Base-by-base conservation (phyloP, 2,329 filamentous ascomycete species). In the Alternaria dauci region DNA sequence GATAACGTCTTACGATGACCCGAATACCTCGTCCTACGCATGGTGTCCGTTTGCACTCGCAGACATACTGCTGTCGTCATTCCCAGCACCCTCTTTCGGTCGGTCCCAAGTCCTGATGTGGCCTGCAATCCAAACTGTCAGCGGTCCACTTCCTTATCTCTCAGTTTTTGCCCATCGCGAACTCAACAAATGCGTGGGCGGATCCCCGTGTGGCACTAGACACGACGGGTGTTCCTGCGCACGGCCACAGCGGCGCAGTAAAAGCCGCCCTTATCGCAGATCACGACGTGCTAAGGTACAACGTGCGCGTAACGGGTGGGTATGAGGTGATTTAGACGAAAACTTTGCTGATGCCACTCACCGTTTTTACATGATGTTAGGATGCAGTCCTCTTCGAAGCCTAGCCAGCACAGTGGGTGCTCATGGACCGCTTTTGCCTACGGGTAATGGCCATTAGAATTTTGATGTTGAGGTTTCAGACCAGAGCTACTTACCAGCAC, bases 331-430 rank as follows among this genome's bases (percentile, higher is more conserved):
- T 39, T 26, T 12, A 12, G 18, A 56, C 34, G 59, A 61, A 56
- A 69, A 68, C 61, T 47, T 61, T 52, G 55, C 38, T 44, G 9
- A 34, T 41, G 28, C 8, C 28, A 83, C 89, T 79, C 83, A 96
- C 94, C 94, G 80, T 89, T 91, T 75, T 93, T 91, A 81, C 93
- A 97, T 68, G 92, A 93, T 36, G 93, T 97, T 73, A 98, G 89
- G 68, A 99, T 97, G 65, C 91, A 91, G 71, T 96, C 90, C 76
- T 97, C 91, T 55, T 94, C 94, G 72, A 99, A 99, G n/a, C 89
- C 91, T 39, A 99, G 80, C 90, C 94, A 97, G 77, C 88, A 92
- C 46, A 96, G 83, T 54, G 94, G 93, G 78, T 98, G 93, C 62
- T 89, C 88, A 77, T 97, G 93, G 36, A 97, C 88, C 12, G 86